A percentile compares a stretch with the other conserved stretches of the same genome.
Evolutionary conservation across 176 grass and related monocot genomes (phyloP).

Genomic region (Poa annua): DNA sequence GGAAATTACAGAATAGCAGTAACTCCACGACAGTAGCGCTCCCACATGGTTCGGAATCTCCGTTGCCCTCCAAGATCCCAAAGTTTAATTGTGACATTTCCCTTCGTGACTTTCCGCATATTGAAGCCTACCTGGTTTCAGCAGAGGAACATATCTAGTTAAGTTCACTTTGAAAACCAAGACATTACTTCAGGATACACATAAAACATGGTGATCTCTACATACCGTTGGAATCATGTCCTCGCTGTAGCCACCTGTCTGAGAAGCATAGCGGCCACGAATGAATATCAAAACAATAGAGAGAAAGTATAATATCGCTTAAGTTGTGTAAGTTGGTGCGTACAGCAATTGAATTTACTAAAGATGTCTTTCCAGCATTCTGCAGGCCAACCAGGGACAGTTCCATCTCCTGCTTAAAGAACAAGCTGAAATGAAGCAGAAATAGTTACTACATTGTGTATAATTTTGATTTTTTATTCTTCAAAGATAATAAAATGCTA

Average conservation of each 20-base stretch:
- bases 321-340: constrained; percentile 41
- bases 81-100: constrained; percentile 99
- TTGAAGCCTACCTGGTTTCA: constrained; percentile 91
- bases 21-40: constrained; percentile 96
- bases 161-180: constrained; percentile 9
- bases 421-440: constrained; percentile 60
- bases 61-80: constrained; percentile 98
- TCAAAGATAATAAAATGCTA: neutral
- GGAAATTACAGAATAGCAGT: constrained; percentile 91
- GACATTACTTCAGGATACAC: neutral
- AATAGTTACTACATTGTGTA: neutral
- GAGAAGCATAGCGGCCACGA: constrained; percentile 45
- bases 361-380: constrained; percentile 96
- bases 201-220: constrained; percentile 37
- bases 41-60: constrained; percentile 98
- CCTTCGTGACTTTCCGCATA: constrained; percentile 99
- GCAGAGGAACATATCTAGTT: constrained; percentile 33
- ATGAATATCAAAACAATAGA: constrained; percentile 53
- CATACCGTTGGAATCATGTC: constrained; percentile 99
- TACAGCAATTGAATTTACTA: constrained; percentile 94
- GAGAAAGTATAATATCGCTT: constrained; percentile 29
- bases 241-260: constrained; percentile 98
- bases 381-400: constrained; percentile 93
- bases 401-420: constrained; percentile 99
- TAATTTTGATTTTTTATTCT: neutral